phyloP scores from a whole-genome alignment of 1,139 yeast species.

The Protomyces arabidopsidicola region DNA sequence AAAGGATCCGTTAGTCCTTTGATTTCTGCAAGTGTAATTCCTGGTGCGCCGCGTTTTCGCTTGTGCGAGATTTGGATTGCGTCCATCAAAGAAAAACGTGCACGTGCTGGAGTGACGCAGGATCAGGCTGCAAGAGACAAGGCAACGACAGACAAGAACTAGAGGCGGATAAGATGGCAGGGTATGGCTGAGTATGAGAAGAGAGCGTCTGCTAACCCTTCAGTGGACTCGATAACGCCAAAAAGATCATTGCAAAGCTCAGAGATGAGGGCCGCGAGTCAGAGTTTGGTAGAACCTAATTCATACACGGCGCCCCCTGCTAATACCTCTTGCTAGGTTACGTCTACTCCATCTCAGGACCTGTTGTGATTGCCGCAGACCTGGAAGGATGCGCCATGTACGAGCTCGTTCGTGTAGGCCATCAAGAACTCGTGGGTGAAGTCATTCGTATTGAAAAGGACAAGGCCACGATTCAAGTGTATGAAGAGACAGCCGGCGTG shows the following conservation, averaged over 20 bases:
- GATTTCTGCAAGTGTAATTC: too few relatives aligned
- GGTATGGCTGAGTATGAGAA: background rate
- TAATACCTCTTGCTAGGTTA: slow-evolving; percentile 46
- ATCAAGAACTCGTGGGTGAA: slow-evolving; percentile 93
- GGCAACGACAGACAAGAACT: too few relatives aligned
- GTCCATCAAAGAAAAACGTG: background rate
- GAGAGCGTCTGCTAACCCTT: slow-evolving; percentile 8
- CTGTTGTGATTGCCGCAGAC: slow-evolving; percentile 89
- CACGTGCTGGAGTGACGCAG: background rate
- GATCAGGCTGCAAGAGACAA: background rate
- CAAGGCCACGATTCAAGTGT: slow-evolving; percentile 96
- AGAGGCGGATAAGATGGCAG: background rate
- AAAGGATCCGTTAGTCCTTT: too few relatives aligned
- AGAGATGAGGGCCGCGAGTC: slow-evolving; percentile 58
- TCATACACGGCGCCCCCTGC: background rate
- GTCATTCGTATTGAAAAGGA: slow-evolving; percentile 94
- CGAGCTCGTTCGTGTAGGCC: slow-evolving; percentile 83
- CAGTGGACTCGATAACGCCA: slow-evolving; percentile 95
- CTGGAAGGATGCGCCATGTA: slow-evolving; percentile 99
- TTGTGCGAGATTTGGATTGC: too few relatives aligned
- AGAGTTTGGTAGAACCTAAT: slow-evolving; percentile 43
- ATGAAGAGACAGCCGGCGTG: slow-evolving; percentile 97
- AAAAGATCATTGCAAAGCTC: slow-evolving; percentile 76
- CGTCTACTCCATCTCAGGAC: slow-evolving; percentile 29
- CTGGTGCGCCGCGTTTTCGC: too few relatives aligned